These are phyloP conservation scores for Castanea sativa DNA, from an alignment of 306 rosid genomes.

Conservation along the genomic window DNA sequence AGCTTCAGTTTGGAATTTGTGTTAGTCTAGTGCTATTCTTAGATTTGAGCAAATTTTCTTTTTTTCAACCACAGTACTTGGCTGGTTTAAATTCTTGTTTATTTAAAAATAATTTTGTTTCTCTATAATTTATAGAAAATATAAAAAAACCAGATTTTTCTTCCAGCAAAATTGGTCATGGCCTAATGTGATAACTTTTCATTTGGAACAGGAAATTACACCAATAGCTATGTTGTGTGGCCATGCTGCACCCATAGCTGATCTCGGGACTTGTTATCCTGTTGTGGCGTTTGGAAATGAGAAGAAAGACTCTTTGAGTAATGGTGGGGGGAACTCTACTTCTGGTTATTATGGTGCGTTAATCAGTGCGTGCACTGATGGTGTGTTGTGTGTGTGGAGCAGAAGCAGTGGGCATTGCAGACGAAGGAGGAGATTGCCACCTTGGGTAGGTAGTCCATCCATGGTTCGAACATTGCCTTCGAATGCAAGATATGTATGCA, in stretches of 20 bases:
- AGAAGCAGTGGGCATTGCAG: slow-evolving; percentile 87
- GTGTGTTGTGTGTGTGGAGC: slow-evolving; percentile 94
- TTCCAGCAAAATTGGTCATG: neutral
- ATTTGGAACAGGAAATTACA: slow-evolving; percentile 59
- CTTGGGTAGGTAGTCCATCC: slow-evolving; percentile 90
- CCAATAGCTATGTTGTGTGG: slow-evolving; percentile 89
- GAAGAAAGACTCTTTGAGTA: slow-evolving; percentile 19
- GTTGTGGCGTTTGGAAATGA: slow-evolving; percentile 35
- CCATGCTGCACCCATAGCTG: slow-evolving; percentile 77
- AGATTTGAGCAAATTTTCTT: neutral
- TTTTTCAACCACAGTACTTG: neutral
- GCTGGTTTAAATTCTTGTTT: neutral
- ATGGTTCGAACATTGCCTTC: slow-evolving; percentile 63
- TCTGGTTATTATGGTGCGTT: slow-evolving; percentile 50
- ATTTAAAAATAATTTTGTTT: neutral
- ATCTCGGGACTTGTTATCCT: slow-evolving; percentile 69
- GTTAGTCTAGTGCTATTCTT: neutral
- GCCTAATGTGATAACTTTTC: neutral
- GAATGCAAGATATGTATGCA: slow-evolving; percentile 70
- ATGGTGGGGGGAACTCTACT: slow-evolving; percentile 24
- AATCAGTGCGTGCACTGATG: slow-evolving; percentile 82
- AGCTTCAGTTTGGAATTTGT: neutral
- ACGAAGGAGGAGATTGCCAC: slow-evolving; percentile 80
- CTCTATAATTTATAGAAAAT: neutral
- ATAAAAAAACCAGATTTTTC: neutral